Evolutionary conservation across 768 basidiomycete species (phyloP).

Genomic region (Leccinum barrowsii): DNA sequence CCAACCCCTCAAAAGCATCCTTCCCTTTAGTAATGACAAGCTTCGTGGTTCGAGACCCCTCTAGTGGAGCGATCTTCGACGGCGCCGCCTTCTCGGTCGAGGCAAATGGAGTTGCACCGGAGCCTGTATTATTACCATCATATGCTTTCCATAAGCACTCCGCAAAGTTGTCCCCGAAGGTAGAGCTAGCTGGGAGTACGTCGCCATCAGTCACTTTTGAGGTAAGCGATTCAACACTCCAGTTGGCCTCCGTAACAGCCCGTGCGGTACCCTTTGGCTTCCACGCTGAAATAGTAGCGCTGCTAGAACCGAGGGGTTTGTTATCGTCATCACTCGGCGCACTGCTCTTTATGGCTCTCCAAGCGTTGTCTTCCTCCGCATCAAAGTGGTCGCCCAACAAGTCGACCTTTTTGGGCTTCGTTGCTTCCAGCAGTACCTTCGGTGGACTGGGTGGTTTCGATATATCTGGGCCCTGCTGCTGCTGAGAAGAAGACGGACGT

Average conservation of each 20-base stretch:
- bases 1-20: constrained; percentile 81
- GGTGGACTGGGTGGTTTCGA: constrained; percentile 25
- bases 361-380: constrained; percentile 44
- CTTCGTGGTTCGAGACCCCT: constrained; percentile 32
- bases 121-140: constrained; percentile 27
- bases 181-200: constrained; percentile 19
- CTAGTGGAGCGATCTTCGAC: constrained; percentile 26
- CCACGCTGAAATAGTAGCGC: constrained; percentile 24
- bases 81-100: constrained; percentile 14
- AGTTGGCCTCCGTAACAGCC: constrained; percentile 35
- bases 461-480: constrained; percentile 33
- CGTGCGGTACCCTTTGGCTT: constrained; percentile 25
- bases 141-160: constrained; percentile 55
- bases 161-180: constrained; percentile 68
- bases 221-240: constrained; percentile 34
- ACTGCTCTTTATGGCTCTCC: constrained; percentile 39
- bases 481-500: constrained; percentile 44
- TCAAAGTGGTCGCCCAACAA: constrained; percentile 38
- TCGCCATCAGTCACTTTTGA: constrained; percentile 24
- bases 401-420: constrained; percentile 22
- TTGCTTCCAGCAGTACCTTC: constrained; percentile 12
- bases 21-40: constrained; percentile 40
- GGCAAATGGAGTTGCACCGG: constrained; percentile 1
- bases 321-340: constrained; percentile 10
- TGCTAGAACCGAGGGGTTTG: constrained; percentile 26